Base-by-base conservation (phyloP, 108 stramenopile genomes). In the Parmales sp. region DNA sequence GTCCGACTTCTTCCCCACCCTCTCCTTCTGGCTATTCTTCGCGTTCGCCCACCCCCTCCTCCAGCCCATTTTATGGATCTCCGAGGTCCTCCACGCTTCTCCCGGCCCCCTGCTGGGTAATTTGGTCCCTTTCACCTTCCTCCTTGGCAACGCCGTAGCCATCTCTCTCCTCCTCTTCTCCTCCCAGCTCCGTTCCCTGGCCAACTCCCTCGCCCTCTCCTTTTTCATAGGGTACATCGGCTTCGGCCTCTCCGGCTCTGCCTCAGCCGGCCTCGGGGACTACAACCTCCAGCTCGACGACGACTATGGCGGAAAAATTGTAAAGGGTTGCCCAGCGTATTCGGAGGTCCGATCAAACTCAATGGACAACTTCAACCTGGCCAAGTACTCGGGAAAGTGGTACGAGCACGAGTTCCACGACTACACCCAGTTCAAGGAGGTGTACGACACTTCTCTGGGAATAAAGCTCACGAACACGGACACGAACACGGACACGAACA, bases 21-120 rank as follows among this genome's bases (percentile, higher is more conserved):
- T 90, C 39, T 88, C 88, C 73, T 93, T 93, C 69, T 93, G 92
- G 92, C 75, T 93, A n/a, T 93, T 93, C 73, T 93, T 93, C 72
- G 92, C 92, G 1, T 88, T 89, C 20, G 89, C 79, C 1, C 91
- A 92, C 72, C 89, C 91, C 4, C 77, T 92, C 28, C 68, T 92
- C 16, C 91, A 90, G 73, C 91, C 91, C 9, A 86, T 92, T 50
- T 67, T 92, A 5, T 88, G 86, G 84, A 86, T 92, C 37, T 86
- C 85, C 69, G 91, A 92, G 60, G 88, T 92, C 2, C 80, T 92
- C 39, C 91, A 92, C 69, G 89, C 85, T 18, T 88, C 79, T 41
- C 91, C 91, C 16, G 91, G 91, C 9, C 87, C 86, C 9, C 67
- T 77, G 72, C 68, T 89, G 25, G 80, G 68, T 38, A 80, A 80